Conservation (phyloP, 768 basidiomycete genomes). For the Panus rudis region DNA sequence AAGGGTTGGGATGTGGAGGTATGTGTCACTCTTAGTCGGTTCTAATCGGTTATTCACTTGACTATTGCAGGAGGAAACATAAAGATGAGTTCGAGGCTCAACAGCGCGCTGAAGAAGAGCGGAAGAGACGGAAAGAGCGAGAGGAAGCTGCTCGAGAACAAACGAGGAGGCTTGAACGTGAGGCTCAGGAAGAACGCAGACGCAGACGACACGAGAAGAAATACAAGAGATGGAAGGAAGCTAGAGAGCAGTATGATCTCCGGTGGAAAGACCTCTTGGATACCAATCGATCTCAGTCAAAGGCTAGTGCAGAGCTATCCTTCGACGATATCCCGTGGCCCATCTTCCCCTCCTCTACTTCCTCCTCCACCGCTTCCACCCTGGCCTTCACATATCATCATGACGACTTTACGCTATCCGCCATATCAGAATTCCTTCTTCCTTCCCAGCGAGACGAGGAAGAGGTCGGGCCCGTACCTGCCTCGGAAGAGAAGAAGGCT, state of each 20-base stretch:
- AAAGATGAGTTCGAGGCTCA: slow-evolving; percentile 61
- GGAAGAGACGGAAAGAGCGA: slow-evolving; percentile 44
- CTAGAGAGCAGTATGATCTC: slow-evolving; percentile 46
- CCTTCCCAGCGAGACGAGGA: slow-evolving; percentile 31
- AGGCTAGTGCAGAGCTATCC: slow-evolving; percentile 24
- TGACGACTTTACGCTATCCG: slow-evolving; percentile 49
- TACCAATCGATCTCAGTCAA: slow-evolving; percentile 15
- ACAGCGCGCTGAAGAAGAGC: slow-evolving; percentile 45
- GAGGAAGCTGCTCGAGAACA: slow-evolving; percentile 50
- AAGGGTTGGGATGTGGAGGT: slow-evolving; percentile 80
- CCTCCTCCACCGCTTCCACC: too few species aligned
- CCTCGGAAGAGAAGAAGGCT: slow-evolving; percentile 40
- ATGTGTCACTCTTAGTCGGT: slow-evolving; percentile 18
- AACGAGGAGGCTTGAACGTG: slow-evolving; percentile 41
- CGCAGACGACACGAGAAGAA: slow-evolving; percentile 43
- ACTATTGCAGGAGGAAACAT: slow-evolving; percentile 51
- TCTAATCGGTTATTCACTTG: not conserved
- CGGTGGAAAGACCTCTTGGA: slow-evolving; percentile 50
- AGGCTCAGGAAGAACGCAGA: slow-evolving; percentile 45
- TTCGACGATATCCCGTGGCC: slow-evolving; percentile 76
- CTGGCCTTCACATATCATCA: too few species aligned
- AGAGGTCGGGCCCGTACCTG: not conserved
- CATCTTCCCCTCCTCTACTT: slow-evolving; percentile 30
- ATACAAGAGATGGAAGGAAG: slow-evolving; percentile 34
- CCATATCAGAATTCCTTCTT: slow-evolving; percentile 57